phyloP scores from a whole-genome alignment of 129 eudicot genomes.

The Flaveria robusta region DNA sequence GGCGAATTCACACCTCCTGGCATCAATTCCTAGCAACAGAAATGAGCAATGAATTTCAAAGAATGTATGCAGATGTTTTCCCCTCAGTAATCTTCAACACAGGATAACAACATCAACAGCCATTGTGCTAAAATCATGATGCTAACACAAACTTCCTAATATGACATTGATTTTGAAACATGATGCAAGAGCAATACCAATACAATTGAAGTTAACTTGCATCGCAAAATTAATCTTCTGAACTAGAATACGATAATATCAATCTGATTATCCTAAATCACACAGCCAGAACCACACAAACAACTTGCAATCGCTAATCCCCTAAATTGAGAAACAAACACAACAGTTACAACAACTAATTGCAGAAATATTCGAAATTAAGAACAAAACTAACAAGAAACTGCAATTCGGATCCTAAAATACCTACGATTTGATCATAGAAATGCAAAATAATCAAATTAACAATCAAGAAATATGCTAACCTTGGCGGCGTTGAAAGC shows the following conservation, averaged over 20 bases:
- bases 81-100: background rate
- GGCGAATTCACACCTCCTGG: constrained; percentile 99
- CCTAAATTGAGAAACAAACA: background rate
- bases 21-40: constrained; percentile 76
- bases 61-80: background rate
- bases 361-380: background rate
- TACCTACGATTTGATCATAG: background rate
- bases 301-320: background rate
- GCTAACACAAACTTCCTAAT: background rate
- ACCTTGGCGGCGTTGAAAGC: constrained; percentile 93
- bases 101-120: background rate
- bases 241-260: no score
- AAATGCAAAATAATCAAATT: background rate
- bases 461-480: constrained; percentile 13
- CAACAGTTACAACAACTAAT: background rate
- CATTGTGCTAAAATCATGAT: background rate
- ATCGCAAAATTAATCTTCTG: background rate
- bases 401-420: background rate
- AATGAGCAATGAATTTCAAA: background rate
- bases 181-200: background rate
- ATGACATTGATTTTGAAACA: background rate
- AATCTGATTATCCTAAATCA: background rate
- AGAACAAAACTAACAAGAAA: background rate
- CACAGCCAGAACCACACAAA: background rate
- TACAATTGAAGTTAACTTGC: background rate